These are phyloP conservation scores for Yarrowia porcina DNA, from an alignment of 805 yeast species.

Conservation along the genomic window DNA sequence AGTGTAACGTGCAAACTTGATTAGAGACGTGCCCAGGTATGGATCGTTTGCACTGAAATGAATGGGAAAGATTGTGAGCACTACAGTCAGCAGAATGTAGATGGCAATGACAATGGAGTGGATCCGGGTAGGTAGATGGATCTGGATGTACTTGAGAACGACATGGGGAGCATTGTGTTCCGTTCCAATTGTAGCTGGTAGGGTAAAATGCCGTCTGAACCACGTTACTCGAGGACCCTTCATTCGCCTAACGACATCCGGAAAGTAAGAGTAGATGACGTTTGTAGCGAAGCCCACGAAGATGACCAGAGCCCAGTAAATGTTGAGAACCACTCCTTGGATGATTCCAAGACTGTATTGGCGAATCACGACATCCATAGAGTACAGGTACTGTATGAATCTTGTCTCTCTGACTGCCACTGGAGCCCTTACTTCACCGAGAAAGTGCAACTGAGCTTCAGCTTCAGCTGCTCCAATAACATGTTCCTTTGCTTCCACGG, in stretches of 20 bases:
- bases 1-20: conserved; percentile 6
- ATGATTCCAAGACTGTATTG: conserved; percentile 18
- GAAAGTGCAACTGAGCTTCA: conserved; percentile 1
- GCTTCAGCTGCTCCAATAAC: conserved; percentile 3
- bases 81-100: background rate
- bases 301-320: conserved; percentile 13
- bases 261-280: conserved; percentile 9
- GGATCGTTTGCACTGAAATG: conserved; percentile 4
- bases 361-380: conserved; percentile 7
- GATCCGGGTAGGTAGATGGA: conserved; percentile 14
- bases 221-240: conserved; percentile 5
- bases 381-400: conserved; percentile 14
- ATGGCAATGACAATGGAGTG: conserved; percentile 7
- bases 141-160: conserved; percentile 9
- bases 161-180: conserved; percentile 13
- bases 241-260: background rate
- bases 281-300: conserved; percentile 4
- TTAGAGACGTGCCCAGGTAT: conserved; percentile 9
- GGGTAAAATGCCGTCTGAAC: conserved; percentile 13
- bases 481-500: background rate
- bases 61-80: conserved; percentile 12
- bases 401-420: conserved; percentile 5
- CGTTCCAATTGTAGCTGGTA: background rate
- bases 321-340: conserved; percentile 19
- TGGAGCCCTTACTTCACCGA: conserved; percentile 9